Evolutionary conservation across 2,329 filamentous ascomycete genomes (phyloP), one percentile per base, ranked within the genome.

Genomic region (Colletotrichum sp.): DNA sequence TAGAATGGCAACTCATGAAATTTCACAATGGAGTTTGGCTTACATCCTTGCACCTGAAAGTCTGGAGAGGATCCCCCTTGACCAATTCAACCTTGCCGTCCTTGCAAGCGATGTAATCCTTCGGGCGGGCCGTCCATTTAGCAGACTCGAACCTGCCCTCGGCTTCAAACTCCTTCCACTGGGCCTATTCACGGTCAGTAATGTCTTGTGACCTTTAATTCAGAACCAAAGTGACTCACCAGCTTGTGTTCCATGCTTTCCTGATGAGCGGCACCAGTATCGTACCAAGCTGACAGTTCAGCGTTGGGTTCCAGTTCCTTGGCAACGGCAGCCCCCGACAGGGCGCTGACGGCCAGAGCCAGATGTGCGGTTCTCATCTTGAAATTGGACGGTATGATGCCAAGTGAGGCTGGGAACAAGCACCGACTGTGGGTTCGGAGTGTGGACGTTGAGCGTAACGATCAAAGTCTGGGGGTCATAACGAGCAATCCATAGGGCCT

Each of bases 21-120:
- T 1, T 5, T 21, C 13, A 18, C 6, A 6, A 26, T 6, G 10
- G 4, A 6, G 0, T 12, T 21, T 49, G 44, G 70, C 80, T 77
- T 76, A 82, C 82, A 69, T 86, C 85, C 63, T 81, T 85, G 81
- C 86, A 88, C 49, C 79, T 81, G 79, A 87, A 88, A 3, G 86
- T 88, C 76, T 88, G 84, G 36, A 84, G 80, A n/a, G 83, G 80
- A 67, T 88, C 83, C 5, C 85, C 86, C 6, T 83, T 81, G n/a
- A 85, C 80, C 36, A 85, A 84, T 12, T 81, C 81, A 10, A 84
- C 87, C n/a, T 84, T 77, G 8, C 87, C 86, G 63, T 86, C 80
- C n/a, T 81, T 79, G 79, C 87, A 88, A 9, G 77, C 76, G 7
- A 83, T 77, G 28, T 67, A 76, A 60, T 79, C 78, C 24, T 69